A percentile compares a stretch with the other conserved stretches of the same genome.
These are phyloP conservation scores for Herpetomonas samuelpessoai DNA, from an alignment of 208 protist species.

Conservation along the genomic window DNA sequence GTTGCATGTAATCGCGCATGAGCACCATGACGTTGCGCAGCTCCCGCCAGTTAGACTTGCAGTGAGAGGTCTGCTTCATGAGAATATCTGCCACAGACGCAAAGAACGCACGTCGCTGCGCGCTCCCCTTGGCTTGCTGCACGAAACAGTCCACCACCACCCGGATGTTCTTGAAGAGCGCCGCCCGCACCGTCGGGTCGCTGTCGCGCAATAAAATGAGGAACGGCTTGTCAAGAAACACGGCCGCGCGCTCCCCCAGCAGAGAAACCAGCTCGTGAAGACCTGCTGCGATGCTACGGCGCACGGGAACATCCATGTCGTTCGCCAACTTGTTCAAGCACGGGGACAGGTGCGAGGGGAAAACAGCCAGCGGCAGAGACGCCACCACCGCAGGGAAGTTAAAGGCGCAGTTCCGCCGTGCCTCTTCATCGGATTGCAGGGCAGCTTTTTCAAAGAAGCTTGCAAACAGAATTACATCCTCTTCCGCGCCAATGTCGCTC, in stretches of 20 bases:
- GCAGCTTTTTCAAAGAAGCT: slow-evolving; percentile 72
- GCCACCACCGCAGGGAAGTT: slow-evolving; percentile 88
- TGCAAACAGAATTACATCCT: slow-evolving; percentile 81
- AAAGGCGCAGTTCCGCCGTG: slow-evolving; percentile 79
- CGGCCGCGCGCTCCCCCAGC: slow-evolving; percentile 55
- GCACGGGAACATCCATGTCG: slow-evolving; percentile 51
- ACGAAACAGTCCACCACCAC: slow-evolving; percentile 76
- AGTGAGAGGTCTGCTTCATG: slow-evolving; percentile 31
- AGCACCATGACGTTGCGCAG: slow-evolving; percentile 65
- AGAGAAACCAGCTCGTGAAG: slow-evolving; percentile 84
- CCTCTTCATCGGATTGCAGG: slow-evolving; percentile 54
- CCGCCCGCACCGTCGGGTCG: slow-evolving; percentile 44
- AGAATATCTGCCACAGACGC: slow-evolving; percentile 38
- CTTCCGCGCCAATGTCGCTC: slow-evolving; percentile 69
- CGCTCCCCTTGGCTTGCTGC: slow-evolving; percentile 23
- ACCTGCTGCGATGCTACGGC: slow-evolving; percentile 69
- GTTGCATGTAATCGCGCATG: slow-evolving; percentile 46
- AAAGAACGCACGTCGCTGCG: slow-evolving; percentile 52
- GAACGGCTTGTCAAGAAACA: slow-evolving; percentile 66
- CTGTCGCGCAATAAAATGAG: slow-evolving; percentile 57
- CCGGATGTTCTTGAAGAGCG: slow-evolving; percentile 51
- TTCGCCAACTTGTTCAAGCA: slow-evolving; percentile 60
- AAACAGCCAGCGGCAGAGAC: slow-evolving; percentile 76
- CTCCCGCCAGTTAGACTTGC: slow-evolving; percentile 64
- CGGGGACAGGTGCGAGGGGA: slow-evolving; percentile 54